These are phyloP conservation scores for Phyllosticta paracitricarpa DNA, from an alignment of 2,329 filamentous ascomycete species.

Conservation along the genomic window DNA sequence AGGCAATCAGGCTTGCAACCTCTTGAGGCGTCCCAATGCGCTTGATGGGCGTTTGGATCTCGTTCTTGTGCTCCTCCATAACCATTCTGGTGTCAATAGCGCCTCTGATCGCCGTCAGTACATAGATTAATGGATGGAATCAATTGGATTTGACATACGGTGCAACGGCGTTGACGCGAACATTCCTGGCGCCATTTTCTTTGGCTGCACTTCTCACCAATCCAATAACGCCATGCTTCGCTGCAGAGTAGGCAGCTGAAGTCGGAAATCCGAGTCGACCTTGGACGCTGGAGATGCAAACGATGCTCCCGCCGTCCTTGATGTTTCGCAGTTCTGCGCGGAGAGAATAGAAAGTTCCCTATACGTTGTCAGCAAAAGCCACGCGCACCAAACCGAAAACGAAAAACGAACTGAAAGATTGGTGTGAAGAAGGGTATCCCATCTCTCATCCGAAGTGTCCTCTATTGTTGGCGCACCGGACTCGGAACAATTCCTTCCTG, in stretches of 20 bases:
- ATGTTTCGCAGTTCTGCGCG: conserved; percentile 27
- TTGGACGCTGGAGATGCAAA: conserved; percentile 38
- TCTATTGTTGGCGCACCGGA: conserved; percentile 30
- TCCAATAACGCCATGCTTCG: conserved; percentile 14
- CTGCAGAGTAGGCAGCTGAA: conserved; percentile 13
- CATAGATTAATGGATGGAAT: background rate
- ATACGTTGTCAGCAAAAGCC: background rate
- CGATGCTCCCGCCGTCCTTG: conserved; percentile 20
- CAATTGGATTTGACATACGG: conserved; percentile 22
- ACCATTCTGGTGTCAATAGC: conserved; percentile 19
- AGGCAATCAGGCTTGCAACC: conserved; percentile 30
- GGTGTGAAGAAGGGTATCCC: conserved; percentile 23
- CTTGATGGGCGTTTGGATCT: conserved; percentile 5
- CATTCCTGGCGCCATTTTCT: conserved; percentile 22
- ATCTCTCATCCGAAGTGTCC: conserved; percentile 23
- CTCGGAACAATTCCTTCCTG: conserved; percentile 26
- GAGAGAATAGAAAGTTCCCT: conserved; percentile 12
- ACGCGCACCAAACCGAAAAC: conserved; percentile 5
- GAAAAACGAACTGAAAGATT: conserved; percentile 20
- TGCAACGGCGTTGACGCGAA: conserved; percentile 33
- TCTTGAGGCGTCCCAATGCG: conserved; percentile 16
- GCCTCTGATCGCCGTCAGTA: conserved; percentile 6
- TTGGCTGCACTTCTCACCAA: conserved; percentile 28
- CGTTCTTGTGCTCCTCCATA: background rate
- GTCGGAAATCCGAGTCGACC: conserved; percentile 32